Evolutionary conservation across 225 moss, liverwort and hornwort species (phyloP), one percentile per base, ranked within the genome.

Genomic region (Pleurozium schreberi): DNA sequence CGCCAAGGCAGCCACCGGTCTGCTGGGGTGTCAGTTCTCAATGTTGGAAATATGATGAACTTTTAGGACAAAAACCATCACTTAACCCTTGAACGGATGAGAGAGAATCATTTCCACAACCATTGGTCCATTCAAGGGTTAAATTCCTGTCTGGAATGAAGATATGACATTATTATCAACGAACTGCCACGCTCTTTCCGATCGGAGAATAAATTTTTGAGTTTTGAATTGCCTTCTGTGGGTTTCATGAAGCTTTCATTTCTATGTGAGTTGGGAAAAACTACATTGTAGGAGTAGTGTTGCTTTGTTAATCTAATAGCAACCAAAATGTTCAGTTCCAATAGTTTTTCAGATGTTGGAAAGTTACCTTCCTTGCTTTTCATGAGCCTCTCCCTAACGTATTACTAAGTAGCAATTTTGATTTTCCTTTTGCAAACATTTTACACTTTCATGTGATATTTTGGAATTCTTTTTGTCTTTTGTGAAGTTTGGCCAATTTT

Each of bases 381-480:
- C 25, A 69, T 1, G 5, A 38, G 21, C n/a, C 4, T n/a, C n/a
- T 7, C 6, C 1, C 6, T 67, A 22, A 67, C 38, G 6, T 6
- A 6, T 67, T 67, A 8, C 1, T 8, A 9, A 0, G 8, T 14
- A 27, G 27, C 42, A 70, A 70, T 27, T 16, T 0, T 0, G 0
- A 15, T 42, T n/a, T 14, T 42, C 8, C 4, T 43, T 9, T 70
- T 42, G 42, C 42, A 70, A 42, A 26, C 15, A 42, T 70, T 26
- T 5, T 2, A 14, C 25, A 26, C 9, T 42, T 42, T 8, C 1
- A 8, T 2, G 0, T 26, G 2, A 8, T 13, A 14, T 42, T 12
- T 0, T 5, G 3, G 0, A 68, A n/a, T 7, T 21, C 15, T n/a
- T 22, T 22, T 22, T 23, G 22, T 25, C 42, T 42, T n/a, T 2